Base-by-base conservation (phyloP, 371 early-diverging fungal genomes). In the Apophysomyces trapeziformis region DNA sequence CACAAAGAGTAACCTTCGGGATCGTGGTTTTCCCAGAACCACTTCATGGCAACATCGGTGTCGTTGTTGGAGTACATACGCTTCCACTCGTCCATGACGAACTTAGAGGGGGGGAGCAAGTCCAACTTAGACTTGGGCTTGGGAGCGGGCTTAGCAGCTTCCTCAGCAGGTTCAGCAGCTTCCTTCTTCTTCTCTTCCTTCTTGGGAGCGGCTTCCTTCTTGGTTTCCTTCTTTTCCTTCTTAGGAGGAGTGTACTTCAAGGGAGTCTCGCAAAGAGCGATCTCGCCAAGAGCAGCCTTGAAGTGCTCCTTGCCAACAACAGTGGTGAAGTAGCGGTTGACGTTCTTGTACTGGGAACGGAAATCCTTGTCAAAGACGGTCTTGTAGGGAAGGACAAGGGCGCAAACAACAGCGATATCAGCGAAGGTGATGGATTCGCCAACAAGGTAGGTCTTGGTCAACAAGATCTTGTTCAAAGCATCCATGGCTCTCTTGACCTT, bases 11-110 rank as follows among this genome's bases (percentile, higher is more conserved):
- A 97, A 67, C 95, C 96, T 61, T 88, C 83, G 32, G 90, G 74
- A 74, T 97, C 96, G 72, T 81, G 92, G 87, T 96, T 70, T 80
- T 92, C 84, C 96, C 96, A 95, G 86, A 97, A 93, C 92, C 92
- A 97, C 85, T 95, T 84, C 84, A 92, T 84, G 70, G 96, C 94
- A 61, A 83, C 87, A 67, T 95, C 93, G 68, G 91, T 90, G 66
- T 95, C 93, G 82, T 95, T 95, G 93, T 97, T 97, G 62, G 95
- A 94, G 91, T 97, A 97, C 83, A 92, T 88, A 66, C 96, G 91
- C 90, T 97, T 96, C 97, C 96, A 97, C 71, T 90, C 92, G 67
- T 97, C 96, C 65, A 96, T 71, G 73, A 83, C 75, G 82, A 96
- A 90, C 70, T 80, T 71, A 75, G 94, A 90, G 63, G 90, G 87